Percentiles rank a stretch among this genome's conserved stretches.
Evolutionary conservation across 495 filamentous ascomycete genomes (phyloP).

Genomic region (Evernia prunastri): DNA sequence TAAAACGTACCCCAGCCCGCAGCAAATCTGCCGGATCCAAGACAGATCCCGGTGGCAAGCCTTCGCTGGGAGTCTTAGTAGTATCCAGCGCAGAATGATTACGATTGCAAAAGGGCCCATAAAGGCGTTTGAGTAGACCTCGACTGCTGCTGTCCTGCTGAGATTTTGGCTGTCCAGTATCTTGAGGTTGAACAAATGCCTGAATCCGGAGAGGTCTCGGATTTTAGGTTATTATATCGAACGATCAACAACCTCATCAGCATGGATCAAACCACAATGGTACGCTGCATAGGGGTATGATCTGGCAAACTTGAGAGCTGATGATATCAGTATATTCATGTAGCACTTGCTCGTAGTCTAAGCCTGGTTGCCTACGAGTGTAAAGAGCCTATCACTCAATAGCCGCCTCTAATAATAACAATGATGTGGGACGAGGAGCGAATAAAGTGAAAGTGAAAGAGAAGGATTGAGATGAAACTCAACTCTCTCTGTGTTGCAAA

Average conservation of each 20-base stretch:
- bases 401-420: no score
- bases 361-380: no score
- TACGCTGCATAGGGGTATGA: neutral
- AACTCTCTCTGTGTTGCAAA: no score
- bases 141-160: neutral
- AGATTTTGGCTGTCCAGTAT: neutral
- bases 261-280: neutral
- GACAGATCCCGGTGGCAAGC: neutral
- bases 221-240: neutral
- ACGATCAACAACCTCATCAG: neutral
- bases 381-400: no score
- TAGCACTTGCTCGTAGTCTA: no score
- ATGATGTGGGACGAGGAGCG: no score
- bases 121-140: neutral
- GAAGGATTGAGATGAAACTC: no score
- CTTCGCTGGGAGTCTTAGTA: neutral
- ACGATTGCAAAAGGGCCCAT: neutral
- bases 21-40: neutral
- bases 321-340: neutral
- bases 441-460: no score
- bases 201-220: neutral
- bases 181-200: no score
- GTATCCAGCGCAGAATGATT: neutral
- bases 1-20: neutral
- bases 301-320: neutral